Conservation (phyloP, 768 basidiomycete genomes). For the Tricholoma matsutake region DNA sequence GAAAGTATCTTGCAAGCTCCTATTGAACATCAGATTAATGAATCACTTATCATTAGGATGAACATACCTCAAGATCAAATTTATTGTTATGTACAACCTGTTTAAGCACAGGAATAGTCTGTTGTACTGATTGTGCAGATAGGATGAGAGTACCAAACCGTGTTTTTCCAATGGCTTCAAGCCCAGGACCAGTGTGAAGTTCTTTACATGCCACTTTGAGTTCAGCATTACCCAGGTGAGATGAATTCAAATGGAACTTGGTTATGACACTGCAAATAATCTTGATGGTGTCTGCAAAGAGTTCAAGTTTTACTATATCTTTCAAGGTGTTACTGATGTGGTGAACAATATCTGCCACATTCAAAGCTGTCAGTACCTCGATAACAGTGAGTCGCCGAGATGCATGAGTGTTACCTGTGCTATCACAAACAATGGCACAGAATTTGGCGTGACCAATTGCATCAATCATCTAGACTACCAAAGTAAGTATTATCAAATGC, state of each 20-base stretch:
- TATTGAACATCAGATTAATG: neutral
- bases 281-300: slow-evolving; percentile 11
- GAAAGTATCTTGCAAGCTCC: neutral
- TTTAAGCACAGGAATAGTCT: neutral
- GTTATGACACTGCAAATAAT: neutral
- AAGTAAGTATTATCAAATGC: no score
- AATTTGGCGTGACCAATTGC: slow-evolving; percentile 18
- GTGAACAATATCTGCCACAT: slow-evolving; percentile 22
- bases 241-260: neutral
- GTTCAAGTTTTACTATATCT: slow-evolving; percentile 19
- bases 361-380: slow-evolving; percentile 1
- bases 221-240: neutral
- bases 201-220: neutral
- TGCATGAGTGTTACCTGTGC: slow-evolving; percentile 24
- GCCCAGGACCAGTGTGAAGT: neutral
- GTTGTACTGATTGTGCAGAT: neutral
- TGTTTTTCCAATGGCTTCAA: slow-evolving; percentile 2
- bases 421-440: slow-evolving; percentile 21
- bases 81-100: no score
- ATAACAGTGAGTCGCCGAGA: slow-evolving; percentile 7
- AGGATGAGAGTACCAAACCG: slow-evolving; percentile 1
- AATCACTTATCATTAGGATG: slow-evolving; percentile 7
- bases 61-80: neutral
- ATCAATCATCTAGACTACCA: slow-evolving; percentile 7
- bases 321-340: slow-evolving; percentile 22